Evolutionary conservation across 495 filamentous ascomycete species (phyloP).

Genomic region (Annulohypoxylon bovei): DNA sequence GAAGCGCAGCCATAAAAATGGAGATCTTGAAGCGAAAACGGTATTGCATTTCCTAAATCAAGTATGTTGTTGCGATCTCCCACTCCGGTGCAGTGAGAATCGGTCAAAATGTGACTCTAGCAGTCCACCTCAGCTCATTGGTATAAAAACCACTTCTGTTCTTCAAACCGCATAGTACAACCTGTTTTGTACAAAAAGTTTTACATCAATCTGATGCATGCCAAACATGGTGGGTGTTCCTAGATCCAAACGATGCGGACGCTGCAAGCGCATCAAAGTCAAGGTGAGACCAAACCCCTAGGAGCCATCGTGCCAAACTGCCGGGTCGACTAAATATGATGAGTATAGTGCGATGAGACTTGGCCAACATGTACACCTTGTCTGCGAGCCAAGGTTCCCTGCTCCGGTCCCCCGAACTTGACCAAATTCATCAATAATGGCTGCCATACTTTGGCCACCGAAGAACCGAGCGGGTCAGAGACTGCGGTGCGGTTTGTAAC

Average conservation of each 20-base stretch:
- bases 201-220: slow-evolving; percentile 3
- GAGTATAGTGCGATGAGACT: slow-evolving; percentile 32
- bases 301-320: neutral
- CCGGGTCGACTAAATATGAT: neutral
- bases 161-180: slow-evolving; percentile 5
- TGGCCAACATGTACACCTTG: slow-evolving; percentile 39
- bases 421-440: slow-evolving; percentile 31
- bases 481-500: neutral
- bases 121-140: neutral
- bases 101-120: neutral
- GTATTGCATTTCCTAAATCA: slow-evolving; percentile 7
- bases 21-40: neutral
- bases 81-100: neutral
- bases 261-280: slow-evolving; percentile 35
- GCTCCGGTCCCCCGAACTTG: slow-evolving; percentile 23
- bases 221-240: slow-evolving; percentile 31
- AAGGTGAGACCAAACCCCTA: slow-evolving; percentile 14
- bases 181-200: slow-evolving; percentile 15
- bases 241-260: slow-evolving; percentile 30
- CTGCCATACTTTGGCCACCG: neutral
- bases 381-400: slow-evolving; percentile 14
- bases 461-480: neutral
- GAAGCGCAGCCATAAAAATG: neutral
- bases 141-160: slow-evolving; percentile 6
- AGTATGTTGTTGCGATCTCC: slow-evolving; percentile 14